Evolutionary conservation across 2,329 filamentous ascomycete species (phyloP).

Genomic region (Fusarium tricinctum): DNA sequence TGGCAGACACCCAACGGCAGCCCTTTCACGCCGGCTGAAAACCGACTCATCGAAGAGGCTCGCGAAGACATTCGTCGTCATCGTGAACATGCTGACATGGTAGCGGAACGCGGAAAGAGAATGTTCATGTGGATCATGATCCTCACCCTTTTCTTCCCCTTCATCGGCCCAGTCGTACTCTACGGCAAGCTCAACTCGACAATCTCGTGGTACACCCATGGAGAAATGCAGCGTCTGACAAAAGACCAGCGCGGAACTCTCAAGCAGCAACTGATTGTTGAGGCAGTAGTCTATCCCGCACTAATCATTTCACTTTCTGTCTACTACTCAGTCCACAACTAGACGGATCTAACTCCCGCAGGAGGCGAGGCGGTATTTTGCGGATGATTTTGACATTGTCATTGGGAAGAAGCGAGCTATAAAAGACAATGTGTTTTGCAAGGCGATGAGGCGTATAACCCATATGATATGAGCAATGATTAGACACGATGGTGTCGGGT

Average conservation of each 20-base stretch:
- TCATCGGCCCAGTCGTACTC: conserved; percentile 62
- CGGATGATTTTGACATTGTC: conserved; percentile 7
- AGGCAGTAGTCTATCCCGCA: conserved; percentile 53
- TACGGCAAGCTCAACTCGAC: conserved; percentile 61
- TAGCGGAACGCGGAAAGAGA: conserved; percentile 50
- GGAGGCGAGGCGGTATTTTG: conserved; percentile 13
- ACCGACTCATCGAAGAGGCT: conserved; percentile 52
- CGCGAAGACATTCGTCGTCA: conserved; percentile 51
- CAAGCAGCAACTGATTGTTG: conserved; percentile 56
- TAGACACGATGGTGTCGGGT: too few relatives aligned
- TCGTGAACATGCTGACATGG: conserved; percentile 47
- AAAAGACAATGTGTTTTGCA: conserved; percentile 2
- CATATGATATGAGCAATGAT: not conserved
- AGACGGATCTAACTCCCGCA: conserved; percentile 1
- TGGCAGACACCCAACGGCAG: conserved; percentile 31
- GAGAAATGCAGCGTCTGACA: conserved; percentile 59
- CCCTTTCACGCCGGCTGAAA: conserved; percentile 50
- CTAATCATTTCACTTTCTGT: conserved; percentile 53
- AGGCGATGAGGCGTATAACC: conserved; percentile 5
- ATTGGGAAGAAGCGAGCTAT: not conserved
- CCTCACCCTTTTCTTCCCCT: conserved; percentile 61
- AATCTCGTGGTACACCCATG: conserved; percentile 64
- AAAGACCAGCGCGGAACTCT: conserved; percentile 50
- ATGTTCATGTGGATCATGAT: conserved; percentile 59
- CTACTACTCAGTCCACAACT: conserved; percentile 48